Evolutionary conservation across 169 alveolate species (phyloP).

Genomic region (Hammondia hammondi): DNA sequence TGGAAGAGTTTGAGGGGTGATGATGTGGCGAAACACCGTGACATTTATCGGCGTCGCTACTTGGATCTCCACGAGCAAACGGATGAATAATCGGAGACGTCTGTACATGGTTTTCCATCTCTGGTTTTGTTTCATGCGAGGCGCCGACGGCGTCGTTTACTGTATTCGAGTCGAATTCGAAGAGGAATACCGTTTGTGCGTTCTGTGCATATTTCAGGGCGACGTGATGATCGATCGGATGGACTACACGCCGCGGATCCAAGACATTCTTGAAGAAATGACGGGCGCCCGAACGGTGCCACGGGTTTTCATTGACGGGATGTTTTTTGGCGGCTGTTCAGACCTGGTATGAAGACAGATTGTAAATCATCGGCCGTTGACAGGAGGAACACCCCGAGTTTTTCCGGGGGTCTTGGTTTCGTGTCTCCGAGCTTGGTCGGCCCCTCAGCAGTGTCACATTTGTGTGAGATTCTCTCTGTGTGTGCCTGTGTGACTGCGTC

Average conservation of each 20-base stretch:
- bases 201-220: not conserved
- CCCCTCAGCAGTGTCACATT: too few relatives aligned
- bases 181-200: not conserved
- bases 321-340: slow-evolving; percentile 64
- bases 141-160: too few relatives aligned
- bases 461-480: too few relatives aligned
- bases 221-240: not conserved
- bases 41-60: too few relatives aligned
- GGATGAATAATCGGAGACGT: too few relatives aligned
- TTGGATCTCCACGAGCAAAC: too few relatives aligned
- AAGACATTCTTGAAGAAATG: slow-evolving; percentile 51
- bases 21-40: too few relatives aligned
- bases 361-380: not conserved
- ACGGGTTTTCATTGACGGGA: slow-evolving; percentile 67
- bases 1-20: too few relatives aligned
- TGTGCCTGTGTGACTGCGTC: not conserved
- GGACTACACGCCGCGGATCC: slow-evolving; percentile 26
- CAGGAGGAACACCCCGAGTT: not conserved
- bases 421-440: too few relatives aligned
- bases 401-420: not conserved
- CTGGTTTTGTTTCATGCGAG: too few relatives aligned
- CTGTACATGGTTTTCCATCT: too few relatives aligned
- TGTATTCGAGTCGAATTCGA: too few relatives aligned
- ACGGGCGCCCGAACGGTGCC: slow-evolving; percentile 78
- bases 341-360: not conserved